These are phyloP conservation scores for Arabidopsis hybrid DNA, from an alignment of 441 rosid species.

Conservation along the genomic window DNA sequence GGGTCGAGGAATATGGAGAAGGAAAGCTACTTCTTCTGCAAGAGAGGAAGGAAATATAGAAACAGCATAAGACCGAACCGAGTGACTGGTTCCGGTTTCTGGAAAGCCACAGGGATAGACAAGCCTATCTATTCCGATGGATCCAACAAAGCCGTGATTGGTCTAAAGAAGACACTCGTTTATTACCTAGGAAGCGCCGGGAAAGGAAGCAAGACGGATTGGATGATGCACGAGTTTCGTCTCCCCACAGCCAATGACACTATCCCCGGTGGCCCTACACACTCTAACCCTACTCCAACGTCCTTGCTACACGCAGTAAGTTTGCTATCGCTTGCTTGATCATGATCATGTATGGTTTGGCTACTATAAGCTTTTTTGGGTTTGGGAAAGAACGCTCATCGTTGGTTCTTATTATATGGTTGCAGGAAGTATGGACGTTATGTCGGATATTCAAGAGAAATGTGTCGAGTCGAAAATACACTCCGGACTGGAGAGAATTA, in stretches of 20 bases:
- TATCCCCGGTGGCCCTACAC: conserved; percentile 29
- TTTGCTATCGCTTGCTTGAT: background rate
- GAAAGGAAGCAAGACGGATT: conserved; percentile 93
- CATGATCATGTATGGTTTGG: background rate
- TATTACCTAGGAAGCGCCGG: conserved; percentile 89
- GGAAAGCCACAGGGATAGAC: conserved; percentile 99
- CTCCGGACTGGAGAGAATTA: conserved; percentile 62
- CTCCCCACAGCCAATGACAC: conserved; percentile 58
- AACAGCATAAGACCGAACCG: conserved; percentile 94
- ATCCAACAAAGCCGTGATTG: conserved; percentile 56
- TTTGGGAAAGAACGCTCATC: too few relatives aligned
- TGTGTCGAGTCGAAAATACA: conserved; percentile 56
- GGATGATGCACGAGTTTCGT: conserved; percentile 99
- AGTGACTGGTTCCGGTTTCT: conserved; percentile 93
- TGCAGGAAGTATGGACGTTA: conserved; percentile 89
- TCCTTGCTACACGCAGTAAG: conserved; percentile 72
- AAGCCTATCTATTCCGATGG: conserved; percentile 66
- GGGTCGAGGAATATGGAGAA: conserved; percentile 53
- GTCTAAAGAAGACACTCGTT: conserved; percentile 90
- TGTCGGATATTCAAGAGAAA: conserved; percentile 81
- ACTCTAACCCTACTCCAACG: conserved; percentile 38
- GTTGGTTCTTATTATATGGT: background rate
- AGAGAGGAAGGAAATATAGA: conserved; percentile 87
- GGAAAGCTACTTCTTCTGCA: conserved; percentile 88
- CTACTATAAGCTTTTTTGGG: too few relatives aligned